Conservation (phyloP, 495 filamentous ascomycete species). For the Lepidopterella palustris region DNA sequence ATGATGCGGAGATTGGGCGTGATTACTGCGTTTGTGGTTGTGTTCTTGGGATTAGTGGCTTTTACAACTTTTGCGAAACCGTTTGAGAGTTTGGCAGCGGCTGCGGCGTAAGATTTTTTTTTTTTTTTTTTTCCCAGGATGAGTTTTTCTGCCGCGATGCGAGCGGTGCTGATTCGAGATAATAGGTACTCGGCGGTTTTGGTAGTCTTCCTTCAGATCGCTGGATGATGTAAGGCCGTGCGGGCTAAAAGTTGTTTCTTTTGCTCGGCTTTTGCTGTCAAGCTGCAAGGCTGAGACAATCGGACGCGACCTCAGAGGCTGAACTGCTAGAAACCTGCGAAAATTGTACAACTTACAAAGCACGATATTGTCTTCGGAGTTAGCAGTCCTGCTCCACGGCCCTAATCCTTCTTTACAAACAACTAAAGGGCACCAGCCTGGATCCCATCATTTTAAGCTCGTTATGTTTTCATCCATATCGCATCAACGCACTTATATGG, state of each 20-base stretch:
- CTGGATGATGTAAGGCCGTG: neutral
- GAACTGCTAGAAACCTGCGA: too few relatives aligned
- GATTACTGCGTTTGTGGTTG: slow-evolving; percentile 8
- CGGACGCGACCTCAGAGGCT: too few relatives aligned
- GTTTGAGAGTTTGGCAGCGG: too few relatives aligned
- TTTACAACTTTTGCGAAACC: slow-evolving; percentile 11
- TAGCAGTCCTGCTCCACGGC: too few relatives aligned
- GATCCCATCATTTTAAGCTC: too few relatives aligned
- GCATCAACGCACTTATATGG: too few relatives aligned
- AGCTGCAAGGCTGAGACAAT: too few relatives aligned
- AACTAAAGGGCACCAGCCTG: too few relatives aligned
- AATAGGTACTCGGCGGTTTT: slow-evolving; percentile 12
- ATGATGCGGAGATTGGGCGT: slow-evolving; percentile 8
- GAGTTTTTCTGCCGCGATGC: neutral
- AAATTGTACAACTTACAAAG: too few relatives aligned
- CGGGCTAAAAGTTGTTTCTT: neutral
- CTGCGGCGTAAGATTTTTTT: slow-evolving; percentile 8
- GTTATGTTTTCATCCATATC: too few relatives aligned
- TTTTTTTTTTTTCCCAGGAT: neutral
- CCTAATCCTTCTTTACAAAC: too few relatives aligned
- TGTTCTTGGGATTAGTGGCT: neutral
- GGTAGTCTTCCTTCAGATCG: slow-evolving; percentile 13
- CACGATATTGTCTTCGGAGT: too few relatives aligned
- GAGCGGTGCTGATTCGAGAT: neutral
- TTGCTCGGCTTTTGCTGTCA: neutral